Evolutionary conservation across 768 basidiomycete genomes (phyloP).

Genomic region (Cystobasidium onofrii): DNA sequence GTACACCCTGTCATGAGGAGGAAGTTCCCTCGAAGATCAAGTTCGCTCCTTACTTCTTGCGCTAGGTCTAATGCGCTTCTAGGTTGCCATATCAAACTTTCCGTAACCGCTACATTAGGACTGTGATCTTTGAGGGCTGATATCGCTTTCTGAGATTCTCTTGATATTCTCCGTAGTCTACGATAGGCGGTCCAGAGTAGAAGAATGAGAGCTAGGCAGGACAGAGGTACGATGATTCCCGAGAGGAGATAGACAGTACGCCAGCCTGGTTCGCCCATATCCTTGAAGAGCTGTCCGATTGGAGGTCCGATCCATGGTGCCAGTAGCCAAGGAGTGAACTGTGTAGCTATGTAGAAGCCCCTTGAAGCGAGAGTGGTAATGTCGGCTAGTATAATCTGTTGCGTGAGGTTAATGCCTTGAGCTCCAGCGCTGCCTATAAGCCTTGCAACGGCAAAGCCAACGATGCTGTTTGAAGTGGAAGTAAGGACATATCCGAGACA

Average conservation of each 20-base stretch:
- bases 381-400: slow-evolving; percentile 42
- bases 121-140: slow-evolving; percentile 6
- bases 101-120: neutral
- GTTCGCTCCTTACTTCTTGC: slow-evolving; percentile 33
- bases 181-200: slow-evolving; percentile 12
- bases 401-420: slow-evolving; percentile 39
- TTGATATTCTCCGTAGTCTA: neutral
- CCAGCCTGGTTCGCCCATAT: slow-evolving; percentile 37
- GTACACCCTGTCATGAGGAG: slow-evolving; percentile 35
- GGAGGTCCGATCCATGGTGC: slow-evolving; percentile 41
- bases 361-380: slow-evolving; percentile 40
- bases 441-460: slow-evolving; percentile 12
- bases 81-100: slow-evolving; percentile 14
- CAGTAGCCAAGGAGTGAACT: slow-evolving; percentile 41
- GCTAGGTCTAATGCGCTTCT: slow-evolving; percentile 30
- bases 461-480: slow-evolving; percentile 21
- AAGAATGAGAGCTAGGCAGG: slow-evolving; percentile 26
- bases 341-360: slow-evolving; percentile 39
- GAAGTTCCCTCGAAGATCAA: slow-evolving; percentile 37
- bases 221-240: slow-evolving; percentile 39
- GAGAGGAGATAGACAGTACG: slow-evolving; percentile 39
- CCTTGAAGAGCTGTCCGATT: slow-evolving; percentile 36
- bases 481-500: slow-evolving; percentile 39
- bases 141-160: neutral
- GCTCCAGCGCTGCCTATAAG: slow-evolving; percentile 32